Base-by-base conservation (phyloP, 2,329 filamentous ascomycete species). In the Fusarium mexicanum region DNA sequence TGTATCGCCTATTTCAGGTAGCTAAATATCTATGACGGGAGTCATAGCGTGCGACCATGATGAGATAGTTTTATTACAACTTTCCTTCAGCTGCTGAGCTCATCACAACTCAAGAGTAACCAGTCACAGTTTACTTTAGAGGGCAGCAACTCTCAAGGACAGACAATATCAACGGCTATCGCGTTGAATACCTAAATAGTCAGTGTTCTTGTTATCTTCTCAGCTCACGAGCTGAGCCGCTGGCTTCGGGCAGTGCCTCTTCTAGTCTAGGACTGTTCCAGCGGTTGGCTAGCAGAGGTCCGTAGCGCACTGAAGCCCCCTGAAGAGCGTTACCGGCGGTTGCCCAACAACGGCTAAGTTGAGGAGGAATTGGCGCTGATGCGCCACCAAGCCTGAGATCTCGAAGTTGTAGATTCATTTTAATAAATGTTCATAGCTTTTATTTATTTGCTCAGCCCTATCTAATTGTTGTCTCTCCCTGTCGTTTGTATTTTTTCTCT, bases 341-440 rank as follows among this genome's bases (percentile, higher is more conserved):
- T 74, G 72, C 65, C 65, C 72, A 72, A 70, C 72, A 74, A 74
- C 68, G 59, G 55, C 48, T 61, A 72, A 71, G 72, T 50, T 65
- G 65, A 54, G 60, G 43, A 61, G 47, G 16, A 20, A 33, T 17
- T 43, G 44, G 37, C 14, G 26, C 54, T 64, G 53, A 69, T 69
- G 60, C 58, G 67, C 71, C 60, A 65, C 66, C 58, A 46, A 50
- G 48, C 29, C 33, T 48, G 12, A 29, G 58, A 72, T 69, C 33
- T 69, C 31, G 40, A 71, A 61, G 48, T n/a, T 61, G 44, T 20
- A 60, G 44, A 35, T 58, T 60, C n/a, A 51, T 67, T 46, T 44
- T 26, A 48, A 40, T n/a, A 41, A 40, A n/a, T 53, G 31, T 44
- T 43, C 18, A 46, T 61, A 38, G 33, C 33, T 29, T 31, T 31